phyloP scores from a whole-genome alignment of 192 early-diverging fungal species.

The Backusella circina region DNA sequence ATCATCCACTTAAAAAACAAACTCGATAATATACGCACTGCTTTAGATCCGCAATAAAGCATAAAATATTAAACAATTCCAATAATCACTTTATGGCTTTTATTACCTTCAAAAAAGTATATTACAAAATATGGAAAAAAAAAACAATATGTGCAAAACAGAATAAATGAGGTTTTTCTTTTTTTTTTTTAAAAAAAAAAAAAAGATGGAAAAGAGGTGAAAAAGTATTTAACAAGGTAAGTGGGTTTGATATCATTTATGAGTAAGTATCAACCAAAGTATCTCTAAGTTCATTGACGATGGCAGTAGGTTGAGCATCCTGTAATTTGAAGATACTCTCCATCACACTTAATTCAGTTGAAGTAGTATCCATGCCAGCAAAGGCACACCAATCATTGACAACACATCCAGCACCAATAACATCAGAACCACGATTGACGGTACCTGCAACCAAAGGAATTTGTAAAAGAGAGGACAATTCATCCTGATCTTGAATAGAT shows the following conservation, averaged over 20 bases:
- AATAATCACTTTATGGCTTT: background rate
- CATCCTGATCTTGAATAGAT: constrained; percentile 95
- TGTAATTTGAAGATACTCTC: constrained; percentile 98
- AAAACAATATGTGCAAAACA: background rate
- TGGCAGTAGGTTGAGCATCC: constrained; percentile 83
- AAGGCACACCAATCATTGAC: constrained; percentile 99
- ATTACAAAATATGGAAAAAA: constrained; percentile 3
- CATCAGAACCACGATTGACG: constrained; percentile 96
- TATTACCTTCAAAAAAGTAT: background rate
- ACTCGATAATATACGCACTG: no score
- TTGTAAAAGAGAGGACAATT: constrained; percentile 94
- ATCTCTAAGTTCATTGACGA: constrained; percentile 93
- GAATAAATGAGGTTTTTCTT: background rate
- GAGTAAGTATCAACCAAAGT: constrained; percentile 84
- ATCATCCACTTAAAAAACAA: no score
- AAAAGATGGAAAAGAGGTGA: background rate
- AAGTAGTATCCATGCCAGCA: constrained; percentile 94
- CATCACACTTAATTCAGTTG: constrained; percentile 94
- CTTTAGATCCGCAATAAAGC: no score
- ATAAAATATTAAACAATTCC: background rate
- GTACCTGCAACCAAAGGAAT: constrained; percentile 98
- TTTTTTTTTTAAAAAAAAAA: background rate
- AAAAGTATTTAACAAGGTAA: background rate
- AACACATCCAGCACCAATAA: constrained; percentile 94
- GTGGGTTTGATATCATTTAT: constrained; percentile 33